Conservation (phyloP, 2,329 filamentous ascomycete genomes). For the Spiromastix sp. region DNA sequence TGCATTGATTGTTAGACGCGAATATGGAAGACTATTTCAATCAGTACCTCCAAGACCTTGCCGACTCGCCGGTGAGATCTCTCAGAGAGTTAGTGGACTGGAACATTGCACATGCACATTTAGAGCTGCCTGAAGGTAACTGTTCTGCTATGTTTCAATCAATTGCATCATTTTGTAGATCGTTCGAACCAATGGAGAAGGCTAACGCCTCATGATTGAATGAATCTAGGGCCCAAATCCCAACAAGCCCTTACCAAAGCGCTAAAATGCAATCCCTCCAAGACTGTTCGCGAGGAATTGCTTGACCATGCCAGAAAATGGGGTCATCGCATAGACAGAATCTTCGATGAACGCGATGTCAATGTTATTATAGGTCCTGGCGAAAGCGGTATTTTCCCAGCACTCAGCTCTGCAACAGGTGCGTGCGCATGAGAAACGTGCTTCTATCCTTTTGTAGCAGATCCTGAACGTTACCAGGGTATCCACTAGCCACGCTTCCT, state of each 20-base stretch:
- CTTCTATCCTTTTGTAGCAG: no score
- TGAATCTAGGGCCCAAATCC: neutral
- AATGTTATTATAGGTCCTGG: constrained; percentile 3
- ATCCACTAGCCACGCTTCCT: constrained; percentile 10
- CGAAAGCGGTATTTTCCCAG: neutral
- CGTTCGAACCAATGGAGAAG: neutral
- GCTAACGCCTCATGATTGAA: neutral
- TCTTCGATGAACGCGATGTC: constrained; percentile 6
- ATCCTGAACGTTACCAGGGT: constrained; percentile 8
- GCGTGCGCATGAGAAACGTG: no score
- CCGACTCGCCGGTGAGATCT: neutral
- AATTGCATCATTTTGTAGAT: no score
- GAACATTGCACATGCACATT: constrained; percentile 1
- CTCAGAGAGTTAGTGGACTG: constrained; percentile 2
- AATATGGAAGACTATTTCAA: no score
- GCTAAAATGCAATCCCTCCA: neutral
- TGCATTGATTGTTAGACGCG: no score
- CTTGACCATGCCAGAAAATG: neutral
- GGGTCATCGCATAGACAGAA: constrained; percentile 5
- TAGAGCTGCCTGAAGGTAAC: constrained; percentile 1
- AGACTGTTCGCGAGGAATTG: no score
- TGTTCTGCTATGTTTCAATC: no score
- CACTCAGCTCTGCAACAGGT: no score
- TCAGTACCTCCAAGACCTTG: constrained; percentile 2
- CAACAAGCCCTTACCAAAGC: constrained; percentile 3